These are phyloP conservation scores for Cyberlindnera americana DNA, from an alignment of 805 yeast genomes.

Conservation along the genomic window DNA sequence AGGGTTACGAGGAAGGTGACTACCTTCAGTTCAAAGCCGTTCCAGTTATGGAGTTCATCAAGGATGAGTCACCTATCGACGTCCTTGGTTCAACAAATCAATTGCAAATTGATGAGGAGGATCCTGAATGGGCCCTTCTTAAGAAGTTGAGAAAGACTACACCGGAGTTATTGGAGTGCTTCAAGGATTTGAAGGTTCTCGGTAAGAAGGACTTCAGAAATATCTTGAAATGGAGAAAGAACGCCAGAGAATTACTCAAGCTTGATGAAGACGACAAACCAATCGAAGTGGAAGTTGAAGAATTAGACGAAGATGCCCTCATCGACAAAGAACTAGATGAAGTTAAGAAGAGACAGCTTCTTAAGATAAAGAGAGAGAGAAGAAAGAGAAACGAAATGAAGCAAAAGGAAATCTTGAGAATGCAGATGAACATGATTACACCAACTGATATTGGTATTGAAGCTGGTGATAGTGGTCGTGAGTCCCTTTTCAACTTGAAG, in stretches of 20 bases:
- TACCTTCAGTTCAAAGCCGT: constrained; percentile 64
- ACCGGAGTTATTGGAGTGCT: constrained; percentile 72
- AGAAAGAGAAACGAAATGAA: constrained; percentile 77
- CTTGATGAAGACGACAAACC: constrained; percentile 52
- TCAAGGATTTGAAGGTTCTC: constrained; percentile 87
- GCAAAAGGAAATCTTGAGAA: constrained; percentile 82
- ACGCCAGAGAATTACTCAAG: constrained; percentile 75
- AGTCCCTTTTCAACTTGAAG: constrained; percentile 75
- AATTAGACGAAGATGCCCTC: constrained; percentile 80
- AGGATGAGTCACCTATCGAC: constrained; percentile 77
- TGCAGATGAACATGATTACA: constrained; percentile 95
- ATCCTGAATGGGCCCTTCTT: constrained; percentile 69
- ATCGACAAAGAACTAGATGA: constrained; percentile 81
- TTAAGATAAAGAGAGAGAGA: constrained; percentile 72
- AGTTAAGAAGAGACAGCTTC: constrained; percentile 66
- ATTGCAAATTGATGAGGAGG: constrained; percentile 54
- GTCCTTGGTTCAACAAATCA: constrained; percentile 70
- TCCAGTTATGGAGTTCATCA: constrained; percentile 78
- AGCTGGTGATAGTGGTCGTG: constrained; percentile 77
- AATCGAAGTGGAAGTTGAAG: constrained; percentile 51
- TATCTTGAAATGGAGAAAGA: constrained; percentile 83
- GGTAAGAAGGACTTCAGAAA: constrained; percentile 91
- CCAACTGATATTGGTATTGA: constrained; percentile 92
- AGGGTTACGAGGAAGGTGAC: constrained; percentile 97
- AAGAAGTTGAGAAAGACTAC: constrained; percentile 75